Percentiles rank a stretch among this genome's conserved stretches.
phyloP scores from a whole-genome alignment of 2,329 filamentous ascomycete genomes.

The Lachnellula cervina region DNA sequence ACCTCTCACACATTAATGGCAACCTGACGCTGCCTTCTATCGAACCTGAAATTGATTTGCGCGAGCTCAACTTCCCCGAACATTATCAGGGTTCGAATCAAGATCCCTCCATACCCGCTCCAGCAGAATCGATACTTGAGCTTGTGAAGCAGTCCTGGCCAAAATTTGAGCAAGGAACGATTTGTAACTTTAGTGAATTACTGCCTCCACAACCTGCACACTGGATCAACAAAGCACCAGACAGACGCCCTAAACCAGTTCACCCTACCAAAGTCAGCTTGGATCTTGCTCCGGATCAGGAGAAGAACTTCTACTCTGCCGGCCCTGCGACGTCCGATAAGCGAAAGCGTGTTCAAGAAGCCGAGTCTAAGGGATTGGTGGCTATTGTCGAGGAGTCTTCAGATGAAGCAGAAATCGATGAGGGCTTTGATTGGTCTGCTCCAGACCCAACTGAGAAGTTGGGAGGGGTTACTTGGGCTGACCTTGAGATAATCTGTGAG shows the following conservation, averaged over 20 bases:
- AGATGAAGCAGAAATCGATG: constrained; percentile 39
- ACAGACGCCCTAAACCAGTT: constrained; percentile 75
- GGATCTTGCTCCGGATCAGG: constrained; percentile 80
- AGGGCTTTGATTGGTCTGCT: constrained; percentile 47
- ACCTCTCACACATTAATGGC: constrained; percentile 13
- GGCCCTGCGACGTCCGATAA: constrained; percentile 50
- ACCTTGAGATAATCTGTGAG: constrained; percentile 79
- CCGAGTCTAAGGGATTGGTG: constrained; percentile 45
- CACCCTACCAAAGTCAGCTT: constrained; percentile 83
- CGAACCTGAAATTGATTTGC: constrained; percentile 24
- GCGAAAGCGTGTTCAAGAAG: constrained; percentile 52
- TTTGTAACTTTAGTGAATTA: constrained; percentile 75
- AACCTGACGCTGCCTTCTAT: constrained; percentile 18
- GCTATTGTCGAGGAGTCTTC: constrained; percentile 36
- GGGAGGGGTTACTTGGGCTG: constrained; percentile 70
- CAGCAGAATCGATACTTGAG: constrained; percentile 68
- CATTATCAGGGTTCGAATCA: constrained; percentile 42
- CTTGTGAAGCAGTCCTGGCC: constrained; percentile 77
- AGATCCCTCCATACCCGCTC: constrained; percentile 60
- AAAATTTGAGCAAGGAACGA: constrained; percentile 67
- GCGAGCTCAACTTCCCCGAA: constrained; percentile 44
- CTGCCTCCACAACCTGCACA: constrained; percentile 75
- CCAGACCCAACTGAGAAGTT: constrained; percentile 57
- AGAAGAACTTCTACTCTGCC: constrained; percentile 76
- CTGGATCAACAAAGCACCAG: constrained; percentile 72